Conservation (phyloP, 2,329 filamentous ascomycete genomes). For the Penicillium sp. region DNA sequence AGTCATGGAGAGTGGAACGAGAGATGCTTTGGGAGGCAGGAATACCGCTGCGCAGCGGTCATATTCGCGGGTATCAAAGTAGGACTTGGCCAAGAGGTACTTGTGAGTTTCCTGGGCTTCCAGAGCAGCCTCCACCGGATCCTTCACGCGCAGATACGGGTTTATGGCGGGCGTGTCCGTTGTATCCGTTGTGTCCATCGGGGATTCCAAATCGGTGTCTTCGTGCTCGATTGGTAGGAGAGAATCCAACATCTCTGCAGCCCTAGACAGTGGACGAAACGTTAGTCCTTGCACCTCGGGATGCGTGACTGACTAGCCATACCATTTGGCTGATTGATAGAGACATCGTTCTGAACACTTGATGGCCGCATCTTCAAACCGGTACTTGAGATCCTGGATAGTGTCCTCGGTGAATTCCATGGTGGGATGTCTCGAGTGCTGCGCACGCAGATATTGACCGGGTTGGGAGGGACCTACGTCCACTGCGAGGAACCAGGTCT, state of each 20-base stretch:
- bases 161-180: conserved; percentile 50
- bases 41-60: conserved; percentile 90
- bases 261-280: conserved; percentile 54
- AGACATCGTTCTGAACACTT: conserved; percentile 93
- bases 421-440: conserved; percentile 1
- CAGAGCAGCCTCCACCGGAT: conserved; percentile 67
- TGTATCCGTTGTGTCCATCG: conserved; percentile 55
- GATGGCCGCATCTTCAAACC: conserved; percentile 78
- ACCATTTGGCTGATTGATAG: conserved; percentile 98
- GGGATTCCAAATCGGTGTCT: conserved; percentile 56
- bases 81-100: conserved; percentile 85
- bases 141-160: conserved; percentile 52
- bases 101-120: conserved; percentile 75
- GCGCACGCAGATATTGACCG: neutral
- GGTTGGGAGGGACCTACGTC: neutral
- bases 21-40: conserved; percentile 72
- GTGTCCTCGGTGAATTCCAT: conserved; percentile 40
- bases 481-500: neutral
- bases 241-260: conserved; percentile 85
- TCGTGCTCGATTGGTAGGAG: conserved; percentile 58
- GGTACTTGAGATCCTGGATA: conserved; percentile 59
- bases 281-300: conserved; percentile 10
- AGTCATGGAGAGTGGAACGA: conserved; percentile 53
- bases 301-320: neutral
- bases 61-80: conserved; percentile 93